These are phyloP conservation scores for Buxus sempervirens DNA, from an alignment of 164 flowering plant genomes.

Conservation along the genomic window DNA sequence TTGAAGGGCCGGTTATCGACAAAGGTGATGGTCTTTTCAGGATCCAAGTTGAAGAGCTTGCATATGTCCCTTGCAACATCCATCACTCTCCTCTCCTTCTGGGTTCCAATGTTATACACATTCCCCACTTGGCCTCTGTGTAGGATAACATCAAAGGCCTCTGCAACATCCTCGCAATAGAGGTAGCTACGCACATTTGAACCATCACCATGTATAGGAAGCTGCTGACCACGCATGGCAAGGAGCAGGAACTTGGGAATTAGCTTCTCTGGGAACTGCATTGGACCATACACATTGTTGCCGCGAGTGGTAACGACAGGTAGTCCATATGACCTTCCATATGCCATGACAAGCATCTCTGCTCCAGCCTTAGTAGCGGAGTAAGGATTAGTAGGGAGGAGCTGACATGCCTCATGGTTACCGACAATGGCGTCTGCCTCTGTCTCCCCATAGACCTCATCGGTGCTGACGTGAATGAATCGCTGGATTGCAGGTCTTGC, in stretches of 20 bases:
- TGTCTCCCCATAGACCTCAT: not conserved
- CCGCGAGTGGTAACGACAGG: constrained; percentile 2
- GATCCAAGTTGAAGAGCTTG: not conserved
- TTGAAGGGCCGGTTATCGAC: constrained; percentile 2
- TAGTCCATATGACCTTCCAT: not conserved
- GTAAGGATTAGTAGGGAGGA: not conserved
- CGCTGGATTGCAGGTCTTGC: not conserved
- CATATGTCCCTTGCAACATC: not conserved
- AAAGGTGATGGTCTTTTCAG: not conserved
- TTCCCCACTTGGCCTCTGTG: constrained; percentile 2
- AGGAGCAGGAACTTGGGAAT: constrained; percentile 5
- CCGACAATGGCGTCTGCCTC: not conserved
- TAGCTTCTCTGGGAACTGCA: constrained; percentile 6
- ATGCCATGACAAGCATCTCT: constrained; percentile 3
- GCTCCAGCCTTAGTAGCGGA: not conserved
- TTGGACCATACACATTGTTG: not conserved
- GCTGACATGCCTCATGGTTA: not conserved
- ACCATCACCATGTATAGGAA: not conserved
- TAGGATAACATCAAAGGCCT: not conserved
- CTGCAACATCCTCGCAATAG: not conserved
- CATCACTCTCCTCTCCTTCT: not conserved
- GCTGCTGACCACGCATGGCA: constrained; percentile 1
- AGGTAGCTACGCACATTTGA: constrained; percentile 5
- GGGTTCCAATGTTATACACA: not conserved
- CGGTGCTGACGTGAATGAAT: not conserved